Conservation (phyloP, 2,329 filamentous ascomycete genomes). For the Pyrenophora tritici-repentis region DNA sequence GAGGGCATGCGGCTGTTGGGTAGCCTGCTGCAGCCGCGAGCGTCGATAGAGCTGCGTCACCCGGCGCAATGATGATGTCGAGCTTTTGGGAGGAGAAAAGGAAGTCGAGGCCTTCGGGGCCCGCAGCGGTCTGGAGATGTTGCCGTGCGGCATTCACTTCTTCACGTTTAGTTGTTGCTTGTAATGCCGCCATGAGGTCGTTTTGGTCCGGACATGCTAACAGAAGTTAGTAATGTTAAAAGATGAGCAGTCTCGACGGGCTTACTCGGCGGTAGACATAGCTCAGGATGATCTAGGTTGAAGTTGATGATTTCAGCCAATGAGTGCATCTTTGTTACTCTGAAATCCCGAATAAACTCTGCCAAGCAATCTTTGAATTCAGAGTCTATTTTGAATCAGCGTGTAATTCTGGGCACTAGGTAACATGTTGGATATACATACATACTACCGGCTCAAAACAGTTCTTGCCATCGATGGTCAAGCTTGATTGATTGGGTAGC, state of each 20-base stretch:
- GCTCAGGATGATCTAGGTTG: slow-evolving; percentile 45
- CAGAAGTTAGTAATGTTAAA: neutral
- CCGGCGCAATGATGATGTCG: slow-evolving; percentile 42
- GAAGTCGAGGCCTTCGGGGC: slow-evolving; percentile 39
- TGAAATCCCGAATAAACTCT: slow-evolving; percentile 45
- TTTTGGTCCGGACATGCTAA: slow-evolving; percentile 41
- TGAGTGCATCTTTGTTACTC: slow-evolving; percentile 43
- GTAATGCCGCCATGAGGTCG: slow-evolving; percentile 42
- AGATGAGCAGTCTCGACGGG: neutral
- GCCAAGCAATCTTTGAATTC: slow-evolving; percentile 43
- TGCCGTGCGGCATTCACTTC: slow-evolving; percentile 32
- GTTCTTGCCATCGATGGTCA: slow-evolving; percentile 41
- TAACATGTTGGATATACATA: slow-evolving; percentile 21
- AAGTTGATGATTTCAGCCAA: slow-evolving; percentile 47
- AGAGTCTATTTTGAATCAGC: slow-evolving; percentile 29
- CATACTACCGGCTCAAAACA: slow-evolving; percentile 46
- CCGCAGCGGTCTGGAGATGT: slow-evolving; percentile 37
- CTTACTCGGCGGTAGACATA: slow-evolving; percentile 39
- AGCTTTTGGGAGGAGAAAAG: slow-evolving; percentile 37
- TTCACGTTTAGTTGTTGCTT: slow-evolving; percentile 29
- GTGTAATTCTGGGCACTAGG: neutral
- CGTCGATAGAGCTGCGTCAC: slow-evolving; percentile 43
- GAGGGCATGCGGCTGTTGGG: slow-evolving; percentile 42
- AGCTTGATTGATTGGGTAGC: slow-evolving; percentile 34
- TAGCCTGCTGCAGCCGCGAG: slow-evolving; percentile 45